phyloP scores from a whole-genome alignment of 805 yeast genomes.

The Candida ficus region DNA sequence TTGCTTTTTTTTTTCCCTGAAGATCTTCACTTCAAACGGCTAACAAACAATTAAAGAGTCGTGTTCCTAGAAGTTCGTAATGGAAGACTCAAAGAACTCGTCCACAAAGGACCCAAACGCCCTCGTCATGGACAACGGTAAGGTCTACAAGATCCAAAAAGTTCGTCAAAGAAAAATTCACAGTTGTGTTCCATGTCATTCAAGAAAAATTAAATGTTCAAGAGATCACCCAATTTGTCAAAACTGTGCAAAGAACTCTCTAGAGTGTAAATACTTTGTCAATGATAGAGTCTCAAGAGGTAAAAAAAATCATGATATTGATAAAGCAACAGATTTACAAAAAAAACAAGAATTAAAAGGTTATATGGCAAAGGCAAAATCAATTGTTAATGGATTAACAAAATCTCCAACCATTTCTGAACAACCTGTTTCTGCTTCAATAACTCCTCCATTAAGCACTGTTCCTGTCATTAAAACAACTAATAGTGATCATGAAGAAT shows the following conservation, averaged over 20 bases:
- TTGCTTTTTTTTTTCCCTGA: too few relatives aligned
- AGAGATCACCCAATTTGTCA: conserved; percentile 47
- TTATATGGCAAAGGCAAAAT: conserved; percentile 22
- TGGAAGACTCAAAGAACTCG: conserved; percentile 19
- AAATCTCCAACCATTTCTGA: background rate
- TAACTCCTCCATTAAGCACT: too few relatives aligned
- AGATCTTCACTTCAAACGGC: background rate
- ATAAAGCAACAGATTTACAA: conserved; percentile 18
- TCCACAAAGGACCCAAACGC: conserved; percentile 30
- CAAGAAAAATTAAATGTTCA: conserved; percentile 52
- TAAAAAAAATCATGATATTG: conserved; percentile 22
- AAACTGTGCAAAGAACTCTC: conserved; percentile 42
- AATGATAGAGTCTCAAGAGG: conserved; percentile 46
- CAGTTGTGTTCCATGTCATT: conserved; percentile 54
- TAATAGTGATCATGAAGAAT: background rate
- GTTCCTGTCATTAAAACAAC: too few relatives aligned
- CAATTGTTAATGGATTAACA: conserved; percentile 5
- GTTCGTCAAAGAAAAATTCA: conserved; percentile 55
- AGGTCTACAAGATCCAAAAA: conserved; percentile 55
- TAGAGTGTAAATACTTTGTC: conserved; percentile 50
- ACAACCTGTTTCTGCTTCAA: too few relatives aligned
- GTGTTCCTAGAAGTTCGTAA: background rate
- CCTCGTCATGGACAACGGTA: conserved; percentile 41
- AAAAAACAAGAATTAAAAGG: conserved; percentile 22
- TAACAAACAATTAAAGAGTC: too few relatives aligned